These are phyloP conservation scores for Acephala macrosclerotiorum DNA, from an alignment of 2,329 filamentous ascomycete species.

Conservation along the genomic window DNA sequence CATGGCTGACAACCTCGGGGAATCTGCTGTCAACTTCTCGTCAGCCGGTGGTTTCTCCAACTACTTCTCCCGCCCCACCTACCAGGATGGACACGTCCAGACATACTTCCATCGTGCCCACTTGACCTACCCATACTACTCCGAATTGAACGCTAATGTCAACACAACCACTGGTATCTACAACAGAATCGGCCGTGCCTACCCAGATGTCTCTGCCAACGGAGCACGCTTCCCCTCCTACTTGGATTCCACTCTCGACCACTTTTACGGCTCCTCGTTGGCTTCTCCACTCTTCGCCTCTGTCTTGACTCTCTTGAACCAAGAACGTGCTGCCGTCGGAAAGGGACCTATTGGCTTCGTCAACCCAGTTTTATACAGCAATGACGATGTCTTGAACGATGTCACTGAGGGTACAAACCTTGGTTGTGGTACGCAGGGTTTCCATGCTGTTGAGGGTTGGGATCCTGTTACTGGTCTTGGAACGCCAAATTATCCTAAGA, in stretches of 20 bases:
- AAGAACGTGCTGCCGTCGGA: constrained; percentile 48
- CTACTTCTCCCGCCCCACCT: constrained; percentile 56
- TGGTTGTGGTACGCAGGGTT: constrained; percentile 45
- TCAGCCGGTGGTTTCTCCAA: constrained; percentile 58
- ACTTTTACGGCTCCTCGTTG: constrained; percentile 33
- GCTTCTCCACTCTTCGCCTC: constrained; percentile 35
- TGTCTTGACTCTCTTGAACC: constrained; percentile 46
- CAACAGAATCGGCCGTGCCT: constrained; percentile 56
- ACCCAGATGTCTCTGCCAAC: constrained; percentile 62
- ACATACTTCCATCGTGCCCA: constrained; percentile 48
- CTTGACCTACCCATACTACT: constrained; percentile 36
- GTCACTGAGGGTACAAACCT: constrained; percentile 42
- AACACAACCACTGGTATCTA: constrained; percentile 55
- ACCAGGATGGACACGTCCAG: constrained; percentile 54
- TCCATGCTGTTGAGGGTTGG: constrained; percentile 43
- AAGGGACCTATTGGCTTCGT: constrained; percentile 52
- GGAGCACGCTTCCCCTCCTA: constrained; percentile 46
- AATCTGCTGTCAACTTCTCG: constrained; percentile 51
- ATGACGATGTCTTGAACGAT: constrained; percentile 44
- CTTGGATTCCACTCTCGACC: constrained; percentile 12
- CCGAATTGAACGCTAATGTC: constrained; percentile 43
- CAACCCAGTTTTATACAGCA: constrained; percentile 47
- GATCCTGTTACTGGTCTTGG: constrained; percentile 39
- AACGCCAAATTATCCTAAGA: constrained; percentile 40
- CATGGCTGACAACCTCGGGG: constrained; percentile 32